Evolutionary conservation across 306 rosid genomes (phyloP), one percentile per base, ranked within the genome.

Genomic region (Pachyrhizus erosus): DNA sequence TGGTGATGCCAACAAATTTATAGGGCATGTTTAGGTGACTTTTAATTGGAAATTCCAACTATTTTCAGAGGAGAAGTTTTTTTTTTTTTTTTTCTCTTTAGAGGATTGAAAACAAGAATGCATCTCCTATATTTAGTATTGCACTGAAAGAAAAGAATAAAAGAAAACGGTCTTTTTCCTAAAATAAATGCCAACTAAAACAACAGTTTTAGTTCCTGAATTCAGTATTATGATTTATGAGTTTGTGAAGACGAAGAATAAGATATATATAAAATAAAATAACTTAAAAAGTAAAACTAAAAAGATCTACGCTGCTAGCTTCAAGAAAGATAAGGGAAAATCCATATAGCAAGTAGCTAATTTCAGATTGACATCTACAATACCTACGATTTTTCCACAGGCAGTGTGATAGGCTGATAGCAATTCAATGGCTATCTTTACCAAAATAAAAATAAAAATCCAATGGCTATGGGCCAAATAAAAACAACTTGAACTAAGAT

Each of bases 61-160:
- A 8, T 58, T 58, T 10, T 21, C 10, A 23, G 7, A 58, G 34
- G 66, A 24, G 24, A 7, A 12, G 2, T 0, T 9, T n/a, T n/a
- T n/a, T 7, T 4, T 23, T 24, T 13, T 61, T 26, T 26, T 27
- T 27, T 13, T 14, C 14, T 27, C 2, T 14, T 13, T 5, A 3
- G 12, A n/a, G 37, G 34, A 39, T 5, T 73, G 20, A 5, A 29
- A 37, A 24, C 27, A 40, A 57, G 40, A 18, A 13, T 1, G 15
- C 66, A 12, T 10, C n/a, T 40, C 55, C 70, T 39, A 58, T 39
- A 40, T 57, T 40, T 58, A 75, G 24, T 42, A 75, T 42, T 75
- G 40, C 13, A 3, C 9, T 58, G 0, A 58, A 26, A 40, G 15
- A 61, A 76, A 15, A 40, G 37, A 60, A 42, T 4, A 76, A 57